Evolutionary conservation across 73 alveolate genomes (phyloP), one percentile per base, ranked within the genome.

Genomic region (Blepharisma japonicum): DNA sequence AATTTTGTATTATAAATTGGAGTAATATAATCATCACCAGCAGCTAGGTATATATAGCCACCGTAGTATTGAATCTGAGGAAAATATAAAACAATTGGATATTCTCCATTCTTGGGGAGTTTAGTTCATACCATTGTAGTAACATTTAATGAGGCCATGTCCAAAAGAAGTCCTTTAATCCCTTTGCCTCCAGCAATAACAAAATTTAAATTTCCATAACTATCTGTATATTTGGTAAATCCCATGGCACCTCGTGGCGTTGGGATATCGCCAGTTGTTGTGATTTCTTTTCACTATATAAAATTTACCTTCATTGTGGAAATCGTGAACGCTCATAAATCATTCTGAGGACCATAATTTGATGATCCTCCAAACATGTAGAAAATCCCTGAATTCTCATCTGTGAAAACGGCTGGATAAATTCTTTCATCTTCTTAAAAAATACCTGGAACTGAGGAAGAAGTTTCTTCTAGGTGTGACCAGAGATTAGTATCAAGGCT

Each of bases 371-470:
- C 74, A 61, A 61, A 61, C 11, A 61, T 5, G 4, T 25, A 61
- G 23, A 61, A 25, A 8, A 14, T 25, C 47, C 18, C 38, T 5
- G 14, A 8, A 20, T 14, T 25, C 46, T 14, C 38, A 20, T 39
- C 18, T 39, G 47, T 14, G 23, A 61, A 61, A n/a, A 2, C 48
- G 2, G 18, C 74, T 39, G 46, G 4, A 61, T 61, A 14, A 2
- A n/a, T 61, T 61, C 74, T 14, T 18, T n/a, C 39, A 61, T 14
- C 74, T 61, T n/a, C 47, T 61, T 61, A 61, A 61, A 61, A 9
- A 61, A 14, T 25, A 61, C 74, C 38, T 61, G 74, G 74, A 61
- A 5, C 18, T 1, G 14, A n/a, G 6, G 21, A 18, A 14, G 74
- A 61, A 61, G 14, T 14, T 9, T n/a, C 47, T 14, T 18, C 14